Percentiles rank a stretch among this genome's conserved stretches.
These are phyloP conservation scores for Dendrobium chrysotoxum DNA, from an alignment of 106 monocot species.

Conservation along the genomic window DNA sequence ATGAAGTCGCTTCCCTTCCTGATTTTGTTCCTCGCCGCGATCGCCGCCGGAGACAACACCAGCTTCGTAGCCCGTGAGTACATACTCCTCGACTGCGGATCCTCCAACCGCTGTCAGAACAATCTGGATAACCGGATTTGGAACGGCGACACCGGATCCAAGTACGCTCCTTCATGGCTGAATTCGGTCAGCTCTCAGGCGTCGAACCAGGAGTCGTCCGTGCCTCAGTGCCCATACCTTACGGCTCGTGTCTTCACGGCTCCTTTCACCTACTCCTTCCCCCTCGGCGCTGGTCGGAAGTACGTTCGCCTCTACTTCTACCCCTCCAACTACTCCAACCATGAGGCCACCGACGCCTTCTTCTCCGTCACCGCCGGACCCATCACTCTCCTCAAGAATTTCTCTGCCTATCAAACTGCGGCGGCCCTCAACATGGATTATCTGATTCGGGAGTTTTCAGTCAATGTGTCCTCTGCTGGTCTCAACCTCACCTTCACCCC, in stretches of 20 bases:
- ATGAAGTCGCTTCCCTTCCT: slow-evolving; percentile 1
- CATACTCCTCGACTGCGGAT: slow-evolving; percentile 9
- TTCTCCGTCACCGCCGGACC: slow-evolving; percentile 55
- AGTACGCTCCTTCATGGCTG: not conserved
- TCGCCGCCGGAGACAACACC: not conserved
- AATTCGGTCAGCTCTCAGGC: not conserved
- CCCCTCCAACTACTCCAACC: slow-evolving; percentile 32
- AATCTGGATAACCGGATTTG: not conserved
- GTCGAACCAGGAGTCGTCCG: slow-evolving; percentile 2
- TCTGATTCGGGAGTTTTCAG: slow-evolving; percentile 49
- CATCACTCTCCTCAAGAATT: slow-evolving; percentile 58
- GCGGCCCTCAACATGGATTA: slow-evolving; percentile 36
- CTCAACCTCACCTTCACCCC: slow-evolving; percentile 72
- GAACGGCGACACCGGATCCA: slow-evolving; percentile 10
- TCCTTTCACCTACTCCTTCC: slow-evolving; percentile 9
- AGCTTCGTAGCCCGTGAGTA: not conserved
- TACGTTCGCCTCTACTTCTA: slow-evolving; percentile 65
- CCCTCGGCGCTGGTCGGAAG: not conserved
- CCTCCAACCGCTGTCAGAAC: slow-evolving; percentile 5
- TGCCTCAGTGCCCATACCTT: not conserved
- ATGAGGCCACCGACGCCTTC: slow-evolving; percentile 23
- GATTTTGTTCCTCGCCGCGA: not conserved
- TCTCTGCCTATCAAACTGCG: slow-evolving; percentile 51
- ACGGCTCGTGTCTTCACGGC: slow-evolving; percentile 1
- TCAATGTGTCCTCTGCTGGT: slow-evolving; percentile 32